Evolutionary conservation across 139 green algal genomes (phyloP), one percentile per base, ranked within the genome.

Genomic region (Asterochloris erici): DNA sequence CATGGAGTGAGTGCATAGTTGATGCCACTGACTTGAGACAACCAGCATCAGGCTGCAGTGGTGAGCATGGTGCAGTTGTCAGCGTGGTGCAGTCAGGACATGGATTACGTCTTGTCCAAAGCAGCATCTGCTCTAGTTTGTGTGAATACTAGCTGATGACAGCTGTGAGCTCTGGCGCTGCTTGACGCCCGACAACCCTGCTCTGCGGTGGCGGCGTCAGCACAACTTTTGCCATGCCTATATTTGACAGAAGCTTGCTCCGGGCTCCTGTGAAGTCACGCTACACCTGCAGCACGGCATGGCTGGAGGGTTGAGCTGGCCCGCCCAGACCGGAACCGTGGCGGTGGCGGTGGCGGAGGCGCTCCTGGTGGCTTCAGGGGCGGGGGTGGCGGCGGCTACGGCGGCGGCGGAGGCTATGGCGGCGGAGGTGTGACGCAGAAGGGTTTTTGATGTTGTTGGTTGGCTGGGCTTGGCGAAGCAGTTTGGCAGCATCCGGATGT

Each of bases 301-400:
- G 66, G 66, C 2, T 81, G 77, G 77, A 63, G 77, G 27, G 77
- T 81, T 23, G 77, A 81, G 16, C 73, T 81, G 19, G 73, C 77
- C 27, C 73, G 77, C 21, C 73, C 73, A 28, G 77, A 63, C 62
- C 61, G 73, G n/a, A 63, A 63, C 26, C 61, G 66, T 26, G 66
- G 77, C 28, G 77, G 77, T 28, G 26, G 14, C 14, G 24, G 23
- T 62, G 77, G 77, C 24, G 77, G 77, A 24, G 63, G 63, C 38
- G 38, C 38, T 54, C 38, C 38, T 6, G 38, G 38, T 54, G 38
- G 38, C 38, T 54, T 54, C 38, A 54, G 38, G 6, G 38, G 38
- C 6, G 38, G 38, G 38, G 38, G 38, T 6, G 38, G 38, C 38
- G 38, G 38, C 38, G 38, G 38, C 38, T 54, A 54, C 38, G 38